A percentile compares a stretch with the other conserved stretches of the same genome.
phyloP scores from a whole-genome alignment of 106 monocot genomes.

The Allium fistulosum region DNA sequence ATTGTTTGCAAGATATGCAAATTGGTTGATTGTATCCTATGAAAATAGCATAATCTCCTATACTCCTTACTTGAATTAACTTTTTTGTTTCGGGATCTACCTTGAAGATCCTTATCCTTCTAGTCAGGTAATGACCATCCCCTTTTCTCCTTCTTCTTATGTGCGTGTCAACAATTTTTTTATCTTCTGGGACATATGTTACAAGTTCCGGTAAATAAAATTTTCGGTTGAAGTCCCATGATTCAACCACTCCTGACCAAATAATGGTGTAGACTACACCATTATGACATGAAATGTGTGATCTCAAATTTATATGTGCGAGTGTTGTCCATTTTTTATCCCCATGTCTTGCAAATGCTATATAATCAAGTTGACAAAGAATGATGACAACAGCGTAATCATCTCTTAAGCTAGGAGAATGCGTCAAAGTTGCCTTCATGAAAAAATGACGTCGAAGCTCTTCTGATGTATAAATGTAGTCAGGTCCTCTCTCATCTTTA shows the following conservation, averaged over 20 bases:
- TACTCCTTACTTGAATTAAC: background rate
- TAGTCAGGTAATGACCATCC: background rate
- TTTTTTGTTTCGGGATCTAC: background rate
- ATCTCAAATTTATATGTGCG: background rate
- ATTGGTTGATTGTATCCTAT: no score
- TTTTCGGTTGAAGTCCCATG: background rate
- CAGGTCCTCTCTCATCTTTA: no score
- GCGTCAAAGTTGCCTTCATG: background rate
- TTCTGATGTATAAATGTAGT: no score
- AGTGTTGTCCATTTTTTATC: background rate
- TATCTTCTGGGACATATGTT: background rate
- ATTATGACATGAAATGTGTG: background rate
- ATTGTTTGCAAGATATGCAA: no score
- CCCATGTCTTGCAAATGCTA: background rate
- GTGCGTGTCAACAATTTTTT: background rate
- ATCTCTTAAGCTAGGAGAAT: background rate
- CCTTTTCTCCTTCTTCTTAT: background rate
- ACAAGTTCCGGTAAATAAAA: background rate
- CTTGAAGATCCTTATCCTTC: background rate
- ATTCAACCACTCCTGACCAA: background rate
- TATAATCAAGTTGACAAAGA: background rate
- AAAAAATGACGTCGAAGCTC: no score
- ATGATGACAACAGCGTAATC: background rate
- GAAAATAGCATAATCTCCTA: background rate
- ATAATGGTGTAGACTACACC: background rate